Percentiles rank a stretch among this genome's conserved stretches.
Evolutionary conservation across 2,329 filamentous ascomycete species (phyloP).

Genomic region (Botrytis aclada): DNA sequence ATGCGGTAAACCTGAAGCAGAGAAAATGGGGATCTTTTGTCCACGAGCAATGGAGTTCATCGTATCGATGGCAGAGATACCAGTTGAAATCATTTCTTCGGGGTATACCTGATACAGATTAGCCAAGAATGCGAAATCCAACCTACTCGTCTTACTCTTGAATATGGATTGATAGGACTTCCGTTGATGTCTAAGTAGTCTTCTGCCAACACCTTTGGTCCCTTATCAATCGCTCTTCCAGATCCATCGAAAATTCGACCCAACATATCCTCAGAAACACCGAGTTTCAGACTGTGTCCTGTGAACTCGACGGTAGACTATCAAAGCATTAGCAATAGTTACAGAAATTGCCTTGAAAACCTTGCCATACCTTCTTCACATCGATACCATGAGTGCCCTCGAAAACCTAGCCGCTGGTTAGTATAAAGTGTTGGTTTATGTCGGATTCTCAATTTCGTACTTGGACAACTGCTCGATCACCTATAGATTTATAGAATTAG

Average conservation of each 20-base stretch:
- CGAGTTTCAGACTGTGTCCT: constrained; percentile 94
- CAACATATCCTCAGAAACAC: constrained; percentile 99
- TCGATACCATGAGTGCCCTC: constrained; percentile 96
- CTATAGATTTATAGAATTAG: constrained; percentile 46
- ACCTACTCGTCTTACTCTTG: constrained; percentile 64
- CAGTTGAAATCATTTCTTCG: constrained; percentile 99
- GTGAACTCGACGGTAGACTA: constrained; percentile 97
- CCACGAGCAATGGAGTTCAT: constrained; percentile 98
- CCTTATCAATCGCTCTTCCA: constrained; percentile 96
- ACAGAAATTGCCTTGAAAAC: not conserved
- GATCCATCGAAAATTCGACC: constrained; percentile 98
- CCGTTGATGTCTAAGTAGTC: constrained; percentile 99
- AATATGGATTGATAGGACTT: constrained; percentile 97
- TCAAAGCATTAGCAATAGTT: constrained; percentile 23
- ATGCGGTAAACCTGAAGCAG: constrained; percentile 93
- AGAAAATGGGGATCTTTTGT: constrained; percentile 99
- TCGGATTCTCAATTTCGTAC: constrained; percentile 47
- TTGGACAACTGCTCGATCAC: constrained; percentile 92
- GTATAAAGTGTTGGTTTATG: constrained; percentile 15
- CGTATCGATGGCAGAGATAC: constrained; percentile 98
- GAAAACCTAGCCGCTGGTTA: constrained; percentile 67
- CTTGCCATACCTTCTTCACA: constrained; percentile 79
- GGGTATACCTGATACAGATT: constrained; percentile 72
- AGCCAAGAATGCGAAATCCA: not conserved
- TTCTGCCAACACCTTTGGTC: constrained; percentile 94